Evolutionary conservation across 148 eudicot genomes (phyloP).

Genomic region (Suaeda aralocaspica): DNA sequence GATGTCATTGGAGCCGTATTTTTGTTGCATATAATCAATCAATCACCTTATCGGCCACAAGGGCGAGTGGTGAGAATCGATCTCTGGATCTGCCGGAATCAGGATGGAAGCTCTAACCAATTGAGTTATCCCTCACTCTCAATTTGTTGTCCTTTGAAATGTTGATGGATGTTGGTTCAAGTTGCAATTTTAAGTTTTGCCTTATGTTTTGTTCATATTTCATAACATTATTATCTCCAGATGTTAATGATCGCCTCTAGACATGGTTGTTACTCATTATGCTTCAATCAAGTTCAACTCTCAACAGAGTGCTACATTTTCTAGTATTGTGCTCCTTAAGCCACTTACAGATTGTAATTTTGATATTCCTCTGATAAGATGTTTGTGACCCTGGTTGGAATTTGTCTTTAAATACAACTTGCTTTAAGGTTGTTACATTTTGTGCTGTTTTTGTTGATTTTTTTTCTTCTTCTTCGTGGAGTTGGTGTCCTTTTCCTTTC

Average conservation of each 20-base stretch:
- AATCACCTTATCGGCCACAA: too few relatives aligned
- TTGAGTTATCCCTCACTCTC: too few relatives aligned
- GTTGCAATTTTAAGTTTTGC: too few relatives aligned
- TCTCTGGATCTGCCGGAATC: too few relatives aligned
- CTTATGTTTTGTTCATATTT: too few relatives aligned
- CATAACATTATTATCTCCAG: background rate
- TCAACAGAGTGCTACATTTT: background rate
- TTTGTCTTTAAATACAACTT: background rate
- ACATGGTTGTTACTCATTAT: slow-evolving; percentile 2
- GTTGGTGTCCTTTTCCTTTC: background rate
- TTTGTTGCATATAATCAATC: background rate
- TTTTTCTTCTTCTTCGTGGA: background rate
- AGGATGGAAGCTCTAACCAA: too few relatives aligned
- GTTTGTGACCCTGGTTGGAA: background rate
- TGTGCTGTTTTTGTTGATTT: background rate
- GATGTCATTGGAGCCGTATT: background rate
- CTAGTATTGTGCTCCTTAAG: background rate
- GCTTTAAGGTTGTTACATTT: slow-evolving; percentile 1
- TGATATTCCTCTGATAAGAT: slow-evolving; percentile 2
- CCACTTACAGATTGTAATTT: background rate
- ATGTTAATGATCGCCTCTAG: background rate
- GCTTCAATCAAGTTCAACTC: background rate
- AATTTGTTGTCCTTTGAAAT: background rate
- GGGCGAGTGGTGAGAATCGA: too few relatives aligned
- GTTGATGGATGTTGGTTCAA: background rate